These are phyloP conservation scores for Moesziomyces antarcticus DNA, from an alignment of 1,284 basidiomycete genomes.

Conservation along the genomic window DNA sequence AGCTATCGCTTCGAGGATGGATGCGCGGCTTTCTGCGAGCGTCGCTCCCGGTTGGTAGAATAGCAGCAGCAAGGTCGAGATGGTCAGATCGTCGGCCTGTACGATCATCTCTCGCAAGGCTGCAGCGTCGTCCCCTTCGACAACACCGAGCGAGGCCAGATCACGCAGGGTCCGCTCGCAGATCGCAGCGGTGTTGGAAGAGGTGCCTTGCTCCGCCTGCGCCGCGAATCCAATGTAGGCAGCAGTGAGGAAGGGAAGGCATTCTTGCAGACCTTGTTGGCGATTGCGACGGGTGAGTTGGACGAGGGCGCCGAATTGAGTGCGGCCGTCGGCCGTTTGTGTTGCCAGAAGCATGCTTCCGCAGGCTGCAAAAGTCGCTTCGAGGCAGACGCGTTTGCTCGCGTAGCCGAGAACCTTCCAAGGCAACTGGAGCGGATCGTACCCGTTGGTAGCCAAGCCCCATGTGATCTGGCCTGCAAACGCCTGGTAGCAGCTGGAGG, in stretches of 20 bases:
- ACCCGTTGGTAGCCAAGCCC: conserved; percentile 58
- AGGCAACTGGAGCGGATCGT: conserved; percentile 77
- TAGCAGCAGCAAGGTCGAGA: conserved; percentile 19
- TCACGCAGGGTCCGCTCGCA: conserved; percentile 13
- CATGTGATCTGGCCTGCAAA: conserved; percentile 79
- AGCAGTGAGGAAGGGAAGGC: conserved; percentile 79
- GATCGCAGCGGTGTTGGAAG: conserved; percentile 1
- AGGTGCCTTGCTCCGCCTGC: conserved; percentile 54
- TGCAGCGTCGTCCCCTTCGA: conserved; percentile 2
- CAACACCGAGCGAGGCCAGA: conserved; percentile 20
- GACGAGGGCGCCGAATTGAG: conserved; percentile 76
- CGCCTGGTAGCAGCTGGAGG: conserved; percentile 79
- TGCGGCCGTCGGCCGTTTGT: conserved; percentile 68
- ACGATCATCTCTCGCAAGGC: conserved; percentile 21
- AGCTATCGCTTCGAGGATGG: conserved; percentile 4
- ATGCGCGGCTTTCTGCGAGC: conserved; percentile 8
- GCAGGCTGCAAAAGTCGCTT: conserved; percentile 28
- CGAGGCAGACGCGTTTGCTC: conserved; percentile 69
- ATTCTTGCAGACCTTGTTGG: conserved; percentile 74
- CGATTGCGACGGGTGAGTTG: conserved; percentile 72
- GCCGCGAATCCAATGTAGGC: conserved; percentile 73
- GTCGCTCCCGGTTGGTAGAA: conserved; percentile 23
- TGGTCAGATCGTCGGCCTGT: conserved; percentile 23
- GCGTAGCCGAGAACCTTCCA: conserved; percentile 78
- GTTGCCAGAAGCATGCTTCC: conserved; percentile 50